Conservation (phyloP, 495 filamentous ascomycete genomes). For the Aspergillus cavernicola region DNA sequence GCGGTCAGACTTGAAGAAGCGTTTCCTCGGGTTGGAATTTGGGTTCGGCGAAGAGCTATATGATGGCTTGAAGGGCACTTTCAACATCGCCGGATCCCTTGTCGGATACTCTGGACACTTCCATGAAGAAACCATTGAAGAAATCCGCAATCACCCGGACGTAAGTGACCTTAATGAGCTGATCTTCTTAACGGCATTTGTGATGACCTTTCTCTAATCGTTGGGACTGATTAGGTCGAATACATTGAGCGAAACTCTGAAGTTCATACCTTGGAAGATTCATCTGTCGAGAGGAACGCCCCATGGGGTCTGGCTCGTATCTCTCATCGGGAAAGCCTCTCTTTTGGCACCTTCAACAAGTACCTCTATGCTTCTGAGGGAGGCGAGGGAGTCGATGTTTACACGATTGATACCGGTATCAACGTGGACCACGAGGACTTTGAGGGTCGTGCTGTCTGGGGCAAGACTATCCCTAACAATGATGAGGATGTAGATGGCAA, state of each 20-base stretch:
- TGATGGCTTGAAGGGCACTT: conserved; percentile 88
- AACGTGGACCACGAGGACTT: conserved; percentile 95
- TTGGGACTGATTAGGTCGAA: conserved; percentile 64
- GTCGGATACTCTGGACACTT: conserved; percentile 96
- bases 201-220: not conserved
- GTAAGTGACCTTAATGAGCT: conserved; percentile 62
- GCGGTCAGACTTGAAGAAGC: conserved; percentile 83
- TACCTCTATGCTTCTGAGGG: conserved; percentile 88
- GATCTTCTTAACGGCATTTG: not conserved
- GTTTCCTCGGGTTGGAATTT: conserved; percentile 57
- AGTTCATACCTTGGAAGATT: conserved; percentile 69
- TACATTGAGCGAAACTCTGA: conserved; percentile 93
- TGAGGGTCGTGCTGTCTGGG: conserved; percentile 91
- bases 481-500: conserved; percentile 94
- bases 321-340: conserved; percentile 83
- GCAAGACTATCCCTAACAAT: conserved; percentile 83
- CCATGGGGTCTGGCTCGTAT: conserved; percentile 98
- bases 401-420: conserved; percentile 97
- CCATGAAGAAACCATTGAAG: conserved; percentile 85
- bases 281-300: conserved; percentile 73
- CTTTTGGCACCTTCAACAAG: conserved; percentile 94
- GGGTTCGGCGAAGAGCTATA: conserved; percentile 68
- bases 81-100: conserved; percentile 79
- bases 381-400: conserved; percentile 98
- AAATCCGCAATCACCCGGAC: conserved; percentile 93